Evolutionary conservation across 768 basidiomycete species (phyloP).

Genomic region (Cubamyces sp.): DNA sequence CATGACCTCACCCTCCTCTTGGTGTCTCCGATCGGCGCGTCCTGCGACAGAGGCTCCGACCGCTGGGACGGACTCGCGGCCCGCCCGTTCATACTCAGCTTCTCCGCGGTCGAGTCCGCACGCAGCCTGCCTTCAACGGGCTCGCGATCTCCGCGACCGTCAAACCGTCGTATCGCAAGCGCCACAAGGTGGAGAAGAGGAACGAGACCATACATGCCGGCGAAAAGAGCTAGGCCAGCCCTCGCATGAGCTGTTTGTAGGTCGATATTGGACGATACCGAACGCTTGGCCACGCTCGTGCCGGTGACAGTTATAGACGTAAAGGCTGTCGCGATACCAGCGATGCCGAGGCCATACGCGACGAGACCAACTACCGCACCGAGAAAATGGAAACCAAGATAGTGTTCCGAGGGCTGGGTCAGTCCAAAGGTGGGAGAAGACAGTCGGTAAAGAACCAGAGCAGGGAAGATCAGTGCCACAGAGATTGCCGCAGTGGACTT

Average conservation of each 20-base stretch:
- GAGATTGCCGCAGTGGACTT: slow-evolving; percentile 53
- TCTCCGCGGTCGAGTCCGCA: slow-evolving; percentile 47
- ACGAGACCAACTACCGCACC: slow-evolving; percentile 46
- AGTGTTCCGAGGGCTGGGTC: slow-evolving; percentile 25
- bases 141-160: slow-evolving; percentile 11
- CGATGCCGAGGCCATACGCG: slow-evolving; percentile 64
- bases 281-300: slow-evolving; percentile 36
- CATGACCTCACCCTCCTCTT: slow-evolving; percentile 40
- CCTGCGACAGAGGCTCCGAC: slow-evolving; percentile 15
- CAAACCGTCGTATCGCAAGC: slow-evolving; percentile 17
- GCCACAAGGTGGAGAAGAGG: slow-evolving; percentile 46
- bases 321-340: slow-evolving; percentile 65
- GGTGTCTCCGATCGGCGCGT: neutral
- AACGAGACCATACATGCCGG: slow-evolving; percentile 58
- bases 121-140: slow-evolving; percentile 29
- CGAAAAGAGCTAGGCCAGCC: slow-evolving; percentile 67
- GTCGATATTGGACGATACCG: slow-evolving; percentile 33
- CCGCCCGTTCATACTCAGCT: slow-evolving; percentile 36
- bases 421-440: slow-evolving; percentile 42
- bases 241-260: slow-evolving; percentile 67
- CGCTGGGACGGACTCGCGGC: slow-evolving; percentile 37
- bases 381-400: slow-evolving; percentile 37
- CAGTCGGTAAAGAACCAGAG: slow-evolving; percentile 46
- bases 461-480: slow-evolving; percentile 47
- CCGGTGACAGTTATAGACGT: slow-evolving; percentile 48